A percentile compares a stretch with the other conserved stretches of the same genome.
Conservation (phyloP, 495 filamentous ascomycete genomes). For the Hypoxylon intermedium region DNA sequence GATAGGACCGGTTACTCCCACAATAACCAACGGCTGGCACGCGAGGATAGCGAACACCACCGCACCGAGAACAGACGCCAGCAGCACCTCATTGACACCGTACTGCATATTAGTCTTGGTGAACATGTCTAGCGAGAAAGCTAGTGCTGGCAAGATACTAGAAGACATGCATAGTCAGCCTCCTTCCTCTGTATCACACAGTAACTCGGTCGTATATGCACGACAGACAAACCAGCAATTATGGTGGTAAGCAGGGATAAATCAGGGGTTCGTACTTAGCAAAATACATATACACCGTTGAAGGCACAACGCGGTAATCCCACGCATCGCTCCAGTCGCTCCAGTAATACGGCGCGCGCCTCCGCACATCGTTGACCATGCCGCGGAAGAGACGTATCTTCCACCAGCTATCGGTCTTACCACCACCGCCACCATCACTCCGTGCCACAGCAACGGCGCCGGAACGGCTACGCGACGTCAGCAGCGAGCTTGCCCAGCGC, state of each 20-base stretch:
- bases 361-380: conserved; percentile 76
- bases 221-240: no score
- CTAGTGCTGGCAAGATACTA: conserved; percentile 81
- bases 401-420: conserved; percentile 60
- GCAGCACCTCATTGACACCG: conserved; percentile 83
- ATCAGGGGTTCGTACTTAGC: conserved; percentile 67
- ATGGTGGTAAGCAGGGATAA: no score
- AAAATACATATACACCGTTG: conserved; percentile 90
- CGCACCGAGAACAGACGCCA: conserved; percentile 78
- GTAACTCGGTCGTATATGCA: no score
- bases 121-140: conserved; percentile 87
- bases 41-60: conserved; percentile 78
- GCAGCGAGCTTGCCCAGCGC: conserved; percentile 26
- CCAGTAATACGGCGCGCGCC: conserved; percentile 75
- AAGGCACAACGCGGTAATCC: conserved; percentile 83
- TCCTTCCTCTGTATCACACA: neutral
- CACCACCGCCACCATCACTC: neutral
- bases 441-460: conserved; percentile 1
- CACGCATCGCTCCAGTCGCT: conserved; percentile 85
- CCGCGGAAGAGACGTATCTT: conserved; percentile 66
- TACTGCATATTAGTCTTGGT: conserved; percentile 79
- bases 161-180: conserved; percentile 19
- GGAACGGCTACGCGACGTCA: conserved; percentile 1
- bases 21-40: conserved; percentile 83
- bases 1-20: conserved; percentile 89